Evolutionary conservation across 495 filamentous ascomycete genomes (phyloP).

Genomic region (Cairneyella variabilis): DNA sequence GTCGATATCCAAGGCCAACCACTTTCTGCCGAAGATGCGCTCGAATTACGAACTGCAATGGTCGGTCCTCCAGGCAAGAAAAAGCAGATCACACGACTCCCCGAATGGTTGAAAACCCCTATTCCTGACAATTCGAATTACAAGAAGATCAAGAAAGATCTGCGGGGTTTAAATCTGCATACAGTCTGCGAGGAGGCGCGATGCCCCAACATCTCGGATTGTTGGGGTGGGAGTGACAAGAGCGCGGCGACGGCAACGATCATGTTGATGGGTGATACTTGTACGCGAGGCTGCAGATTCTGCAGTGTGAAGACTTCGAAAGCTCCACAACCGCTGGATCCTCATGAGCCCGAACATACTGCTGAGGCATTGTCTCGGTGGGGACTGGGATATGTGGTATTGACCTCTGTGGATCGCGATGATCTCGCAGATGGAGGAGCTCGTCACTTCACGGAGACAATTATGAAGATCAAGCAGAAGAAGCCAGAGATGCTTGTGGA

Average conservation of each 20-base stretch:
- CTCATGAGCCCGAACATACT: slow-evolving; percentile 94
- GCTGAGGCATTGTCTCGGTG: slow-evolving; percentile 89
- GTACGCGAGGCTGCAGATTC: slow-evolving; percentile 94
- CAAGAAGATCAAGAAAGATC: slow-evolving; percentile 89
- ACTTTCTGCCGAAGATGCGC: slow-evolving; percentile 50
- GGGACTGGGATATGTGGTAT: slow-evolving; percentile 93
- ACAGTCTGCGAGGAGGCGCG: slow-evolving; percentile 97
- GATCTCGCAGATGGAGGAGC: slow-evolving; percentile 88
- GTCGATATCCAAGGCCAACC: slow-evolving; percentile 40
- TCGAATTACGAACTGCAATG: slow-evolving; percentile 71
- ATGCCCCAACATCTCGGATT: slow-evolving; percentile 96
- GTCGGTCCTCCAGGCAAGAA: slow-evolving; percentile 78
- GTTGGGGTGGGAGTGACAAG: slow-evolving; percentile 91
- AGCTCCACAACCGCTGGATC: slow-evolving; percentile 76
- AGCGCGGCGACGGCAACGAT: slow-evolving; percentile 92
- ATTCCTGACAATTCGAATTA: slow-evolving; percentile 78
- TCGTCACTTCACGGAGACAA: slow-evolving; percentile 88
- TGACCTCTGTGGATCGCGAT: slow-evolving; percentile 91
- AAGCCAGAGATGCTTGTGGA: slow-evolving; percentile 84
- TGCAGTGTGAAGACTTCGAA: slow-evolving; percentile 91
- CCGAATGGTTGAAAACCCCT: slow-evolving; percentile 93
- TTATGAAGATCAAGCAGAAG: slow-evolving; percentile 91
- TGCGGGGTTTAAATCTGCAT: slow-evolving; percentile 84
- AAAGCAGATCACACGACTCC: slow-evolving; percentile 86
- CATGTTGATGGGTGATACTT: slow-evolving; percentile 99